Evolutionary conservation across 768 basidiomycete genomes (phyloP).

Genomic region (Cystobasidiopsis lactophilus): DNA sequence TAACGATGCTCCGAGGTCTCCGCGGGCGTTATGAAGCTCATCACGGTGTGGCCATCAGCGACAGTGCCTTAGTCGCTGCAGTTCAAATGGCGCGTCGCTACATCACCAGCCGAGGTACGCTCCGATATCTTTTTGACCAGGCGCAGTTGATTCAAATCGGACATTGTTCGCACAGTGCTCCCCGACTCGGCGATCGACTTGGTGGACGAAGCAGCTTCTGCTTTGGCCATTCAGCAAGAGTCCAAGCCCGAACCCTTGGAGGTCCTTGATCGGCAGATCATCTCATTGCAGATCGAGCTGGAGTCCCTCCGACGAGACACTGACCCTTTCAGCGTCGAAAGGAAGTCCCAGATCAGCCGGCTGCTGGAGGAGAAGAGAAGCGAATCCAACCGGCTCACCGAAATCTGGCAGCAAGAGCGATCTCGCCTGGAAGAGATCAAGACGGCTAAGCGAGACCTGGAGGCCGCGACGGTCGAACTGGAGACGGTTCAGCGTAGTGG

Average conservation of each 20-base stretch:
- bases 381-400: slow-evolving; percentile 38
- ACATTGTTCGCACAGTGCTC: no score
- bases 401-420: slow-evolving; percentile 49
- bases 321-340: slow-evolving; percentile 3
- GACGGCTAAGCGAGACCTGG: slow-evolving; percentile 50
- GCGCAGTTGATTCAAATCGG: no score
- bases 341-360: slow-evolving; percentile 2
- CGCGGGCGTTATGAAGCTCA: slow-evolving; percentile 81
- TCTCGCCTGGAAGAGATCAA: slow-evolving; percentile 40
- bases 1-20: slow-evolving; percentile 79
- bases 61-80: slow-evolving; percentile 65
- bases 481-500: slow-evolving; percentile 72
- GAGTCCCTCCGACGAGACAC: slow-evolving; percentile 71
- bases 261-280: slow-evolving; percentile 46
- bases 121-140: no score
- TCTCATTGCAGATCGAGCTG: slow-evolving; percentile 66
- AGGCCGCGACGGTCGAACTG: slow-evolving; percentile 66
- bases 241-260: slow-evolving; percentile 27
- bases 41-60: slow-evolving; percentile 73
- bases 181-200: slow-evolving; percentile 46
- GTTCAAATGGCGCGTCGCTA: slow-evolving; percentile 79
- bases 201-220: slow-evolving; percentile 75
- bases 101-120: slow-evolving; percentile 30
- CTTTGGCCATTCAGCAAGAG: slow-evolving; percentile 73
- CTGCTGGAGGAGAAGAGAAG: slow-evolving; percentile 1